These are phyloP conservation scores for Colletotrichum sp. DNA, from an alignment of 2,329 filamentous ascomycete genomes.

Conservation along the genomic window DNA sequence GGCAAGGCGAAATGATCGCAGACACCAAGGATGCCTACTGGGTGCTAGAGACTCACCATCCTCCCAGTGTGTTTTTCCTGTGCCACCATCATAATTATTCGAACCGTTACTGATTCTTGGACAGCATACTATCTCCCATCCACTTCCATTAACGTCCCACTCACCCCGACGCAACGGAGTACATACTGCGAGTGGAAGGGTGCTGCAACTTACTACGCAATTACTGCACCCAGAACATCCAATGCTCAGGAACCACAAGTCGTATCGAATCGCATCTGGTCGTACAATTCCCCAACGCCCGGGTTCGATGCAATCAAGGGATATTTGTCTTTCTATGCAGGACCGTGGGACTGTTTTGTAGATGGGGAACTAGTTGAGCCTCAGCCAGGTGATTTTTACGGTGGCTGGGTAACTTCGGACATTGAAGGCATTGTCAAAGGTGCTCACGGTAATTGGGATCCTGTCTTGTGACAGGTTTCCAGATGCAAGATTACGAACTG, in stretches of 20 bases:
- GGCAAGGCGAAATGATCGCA: conserved; percentile 58
- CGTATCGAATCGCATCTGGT: conserved; percentile 61
- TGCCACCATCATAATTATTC: neutral
- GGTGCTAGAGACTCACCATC: conserved; percentile 67
- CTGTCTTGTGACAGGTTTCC: conserved; percentile 29
- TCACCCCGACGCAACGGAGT: conserved; percentile 47
- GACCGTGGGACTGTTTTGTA: conserved; percentile 66
- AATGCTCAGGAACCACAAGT: conserved; percentile 30
- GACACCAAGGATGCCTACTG: conserved; percentile 65
- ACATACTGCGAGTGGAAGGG: conserved; percentile 68
- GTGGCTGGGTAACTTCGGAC: conserved; percentile 67
- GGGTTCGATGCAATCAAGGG: conserved; percentile 58
- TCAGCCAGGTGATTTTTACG: conserved; percentile 68
- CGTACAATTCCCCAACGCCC: conserved; percentile 58
- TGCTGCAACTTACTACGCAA: conserved; percentile 60
- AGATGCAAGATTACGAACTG: neutral
- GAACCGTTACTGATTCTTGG: neutral
- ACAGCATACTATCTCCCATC: conserved; percentile 65
- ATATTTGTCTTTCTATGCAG: conserved; percentile 64
- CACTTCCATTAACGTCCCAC: conserved; percentile 48
- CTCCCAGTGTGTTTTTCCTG: conserved; percentile 52
- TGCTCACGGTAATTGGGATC: conserved; percentile 42
- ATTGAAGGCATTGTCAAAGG: conserved; percentile 58
- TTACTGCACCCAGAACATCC: conserved; percentile 41
- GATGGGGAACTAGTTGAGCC: conserved; percentile 64